Evolutionary conservation across 495 filamentous ascomycete genomes (phyloP), one percentile per base, ranked within the genome.

Genomic region (Aspergillus nidulans): DNA sequence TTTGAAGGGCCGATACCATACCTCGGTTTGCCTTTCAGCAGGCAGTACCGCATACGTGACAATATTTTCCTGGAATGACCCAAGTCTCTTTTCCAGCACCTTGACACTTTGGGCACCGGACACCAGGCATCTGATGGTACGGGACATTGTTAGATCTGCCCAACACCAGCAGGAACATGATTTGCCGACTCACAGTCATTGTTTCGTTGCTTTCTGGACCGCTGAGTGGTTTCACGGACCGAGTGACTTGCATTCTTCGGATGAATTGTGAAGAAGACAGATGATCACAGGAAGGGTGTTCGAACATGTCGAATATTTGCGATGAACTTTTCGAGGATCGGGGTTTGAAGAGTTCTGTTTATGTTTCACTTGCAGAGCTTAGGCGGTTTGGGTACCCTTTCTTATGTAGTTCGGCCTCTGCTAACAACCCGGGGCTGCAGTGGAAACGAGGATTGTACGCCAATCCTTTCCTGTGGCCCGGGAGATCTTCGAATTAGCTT

Each of bases 31-130:
- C 36, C 38, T 61, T 54, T 57, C 61, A 67, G 49, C 69, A 72
- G 5, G 69, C 56, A 1, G 71, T 73, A 13, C 72, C 69, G 53
- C 75, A 78, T 46, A 71, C 38, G 54, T 78, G 76, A 52, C 76
- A 79, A 55, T 71, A 66, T 53, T 78, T 79, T 18, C 76, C 76
- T 9, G 76, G 75, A 52, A 79, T 77, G 0, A 79, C 76, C 76
- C 76, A 79, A 30, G 69, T 68, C 54, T 77, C 75, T 42, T 69
- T 62, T 3, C 76, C 76, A 24, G 69, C 39, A 0, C 56, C 51
- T 16, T 58, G 50, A 55, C 76, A 79, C n/a, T 55, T 73, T 18
- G 72, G 75, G 58, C 76, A 79, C 15, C 72, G 68, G n/a, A 76
- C 70, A 49, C 76, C 76, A 15, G 75, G 73, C 76, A 79, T 79